Percentiles rank a stretch among this genome's conserved stretches.
phyloP scores from a whole-genome alignment of 345 rosid species.

The Eucalyptus paniculata region DNA sequence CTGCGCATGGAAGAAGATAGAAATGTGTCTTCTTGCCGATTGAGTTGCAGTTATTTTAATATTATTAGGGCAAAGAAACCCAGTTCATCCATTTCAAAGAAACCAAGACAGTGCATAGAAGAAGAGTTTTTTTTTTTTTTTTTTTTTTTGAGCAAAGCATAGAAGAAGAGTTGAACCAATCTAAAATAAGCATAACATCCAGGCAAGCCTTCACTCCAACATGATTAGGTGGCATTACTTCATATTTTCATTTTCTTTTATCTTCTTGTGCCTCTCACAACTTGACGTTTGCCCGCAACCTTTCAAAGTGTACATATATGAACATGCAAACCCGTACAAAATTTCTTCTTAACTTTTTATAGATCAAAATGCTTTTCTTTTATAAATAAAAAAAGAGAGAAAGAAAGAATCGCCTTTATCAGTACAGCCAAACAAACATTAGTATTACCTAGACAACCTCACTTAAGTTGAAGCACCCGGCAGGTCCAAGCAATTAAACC shows the following conservation, averaged over 20 bases:
- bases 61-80: neutral
- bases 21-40: neutral
- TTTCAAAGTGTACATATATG: neutral
- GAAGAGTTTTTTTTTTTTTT: neutral
- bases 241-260: neutral
- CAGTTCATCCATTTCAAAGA: neutral
- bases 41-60: neutral
- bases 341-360: neutral
- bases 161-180: neutral
- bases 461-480: neutral
- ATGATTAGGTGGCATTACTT: neutral
- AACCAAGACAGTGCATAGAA: neutral
- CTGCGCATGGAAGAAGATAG: neutral
- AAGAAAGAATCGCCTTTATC: neutral
- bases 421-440: neutral
- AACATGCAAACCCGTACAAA: neutral
- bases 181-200: neutral
- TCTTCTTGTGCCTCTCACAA: neutral
- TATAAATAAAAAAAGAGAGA: neutral
- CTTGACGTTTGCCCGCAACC: neutral
- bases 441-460: neutral
- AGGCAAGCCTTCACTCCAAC: neutral
- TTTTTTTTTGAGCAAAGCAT: neutral
- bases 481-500: neutral
- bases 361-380: neutral